Conservation (phyloP, 805 yeast species). For the Schizosaccharomyces octosporus region DNA sequence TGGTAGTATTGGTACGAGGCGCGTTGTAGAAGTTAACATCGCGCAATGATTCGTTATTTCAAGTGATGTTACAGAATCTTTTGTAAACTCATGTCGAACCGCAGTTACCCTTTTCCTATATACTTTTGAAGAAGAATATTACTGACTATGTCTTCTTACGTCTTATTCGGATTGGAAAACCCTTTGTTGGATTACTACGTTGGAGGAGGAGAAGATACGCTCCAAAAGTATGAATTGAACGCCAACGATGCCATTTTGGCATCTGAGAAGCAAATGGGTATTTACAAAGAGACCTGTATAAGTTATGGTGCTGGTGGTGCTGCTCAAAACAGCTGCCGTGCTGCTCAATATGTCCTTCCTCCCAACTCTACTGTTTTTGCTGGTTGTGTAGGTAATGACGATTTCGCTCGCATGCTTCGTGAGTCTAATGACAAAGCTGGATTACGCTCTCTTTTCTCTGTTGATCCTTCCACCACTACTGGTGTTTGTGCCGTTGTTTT, state of each 20-base stretch:
- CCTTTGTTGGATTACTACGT: constrained; percentile 77
- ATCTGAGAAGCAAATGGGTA: constrained; percentile 64
- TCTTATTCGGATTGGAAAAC: constrained; percentile 70
- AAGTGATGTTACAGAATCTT: too few relatives aligned
- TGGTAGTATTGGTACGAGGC: too few relatives aligned
- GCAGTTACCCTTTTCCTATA: too few relatives aligned
- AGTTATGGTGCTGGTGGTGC: constrained; percentile 93
- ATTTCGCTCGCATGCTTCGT: constrained; percentile 52
- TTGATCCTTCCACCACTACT: constrained; percentile 42
- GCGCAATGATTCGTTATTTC: too few relatives aligned
- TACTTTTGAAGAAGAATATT: too few relatives aligned
- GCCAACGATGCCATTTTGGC: constrained; percentile 82
- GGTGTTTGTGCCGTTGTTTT: constrained; percentile 97
- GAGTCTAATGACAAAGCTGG: constrained; percentile 79
- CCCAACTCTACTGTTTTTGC: constrained; percentile 63
- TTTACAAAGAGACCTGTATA: constrained; percentile 56
- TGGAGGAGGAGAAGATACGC: constrained; percentile 27
- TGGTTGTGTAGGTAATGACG: constrained; percentile 89
- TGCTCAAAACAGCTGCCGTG: constrained; percentile 96
- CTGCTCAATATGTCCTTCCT: constrained; percentile 83
- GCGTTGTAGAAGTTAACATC: too few relatives aligned
- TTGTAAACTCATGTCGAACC: too few relatives aligned
- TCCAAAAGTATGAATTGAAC: constrained; percentile 61
- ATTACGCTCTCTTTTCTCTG: constrained; percentile 62
- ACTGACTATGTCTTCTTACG: constrained; percentile 15